Evolutionary conservation across 192 early-diverging fungal species (phyloP), one percentile per base, ranked within the genome.

Genomic region (Podochytrium sp.): DNA sequence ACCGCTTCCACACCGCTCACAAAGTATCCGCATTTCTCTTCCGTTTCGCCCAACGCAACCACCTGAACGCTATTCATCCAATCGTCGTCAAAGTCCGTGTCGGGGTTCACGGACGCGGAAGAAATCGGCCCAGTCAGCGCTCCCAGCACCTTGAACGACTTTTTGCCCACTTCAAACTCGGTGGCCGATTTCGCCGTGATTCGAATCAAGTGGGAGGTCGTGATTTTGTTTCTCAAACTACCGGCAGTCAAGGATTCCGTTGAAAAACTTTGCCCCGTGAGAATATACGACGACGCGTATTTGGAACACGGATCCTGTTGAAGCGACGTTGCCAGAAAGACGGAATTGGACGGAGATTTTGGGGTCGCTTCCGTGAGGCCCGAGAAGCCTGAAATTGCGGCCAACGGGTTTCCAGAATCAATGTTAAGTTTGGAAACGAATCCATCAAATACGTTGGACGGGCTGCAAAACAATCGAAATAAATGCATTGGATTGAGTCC

Each of bases 261-360:
- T 2, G 51, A 12, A 27, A 53, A 68, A n/a, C 34, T 53, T 35
- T 68, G 49, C 2, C 66, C 66, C 14, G 30, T 32, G 20, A 68
- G 2, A 35, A 68, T 27, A 34, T 34, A 29, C 43, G 47, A 37
- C 2, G 14, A 35, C 18, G 43, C 5, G 3, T 51, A n/a, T 10
- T 35, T 55, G 25, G 43, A 30, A 35, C 66, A 68, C 3, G 66
- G 30, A 55, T 68, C 51, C 2, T 27, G 18, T 53, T 65, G 64
- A 20, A 65, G 23, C 18, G 41, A 49, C 5, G 64, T 25, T 3
- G 47, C 41, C 5, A 49, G 6, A 32, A 65, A 65, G 29, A 65
- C 27, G 12, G 7, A 27, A n/a, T 25, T 40, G 35, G 16, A 33
- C 6, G 38, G 10, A 25, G 55, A 38, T 62, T 6, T 62, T 34